These are phyloP conservation scores for Agrocybe chaxingu DNA, from an alignment of 768 basidiomycete species.

Conservation along the genomic window DNA sequence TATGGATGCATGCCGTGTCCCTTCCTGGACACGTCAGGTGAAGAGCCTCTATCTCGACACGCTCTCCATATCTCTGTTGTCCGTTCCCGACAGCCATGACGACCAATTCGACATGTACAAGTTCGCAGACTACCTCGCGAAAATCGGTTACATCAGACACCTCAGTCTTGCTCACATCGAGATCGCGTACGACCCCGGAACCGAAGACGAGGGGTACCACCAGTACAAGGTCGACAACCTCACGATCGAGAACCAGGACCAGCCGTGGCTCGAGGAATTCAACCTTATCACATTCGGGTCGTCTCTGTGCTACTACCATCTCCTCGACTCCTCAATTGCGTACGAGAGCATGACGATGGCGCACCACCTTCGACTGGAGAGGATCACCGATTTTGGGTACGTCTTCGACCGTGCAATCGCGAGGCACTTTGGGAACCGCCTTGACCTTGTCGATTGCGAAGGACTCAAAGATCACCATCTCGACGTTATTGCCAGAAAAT, in stretches of 20 bases:
- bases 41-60: not conserved
- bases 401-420: not conserved
- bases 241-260: not conserved
- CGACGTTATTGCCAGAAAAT: not conserved
- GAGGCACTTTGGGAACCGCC: slow-evolving; percentile 1
- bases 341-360: not conserved
- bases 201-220: not conserved
- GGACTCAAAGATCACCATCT: not conserved
- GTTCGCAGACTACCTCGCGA: not conserved
- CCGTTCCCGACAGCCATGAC: not conserved
- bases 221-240: not conserved
- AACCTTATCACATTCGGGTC: not conserved
- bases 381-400: not conserved
- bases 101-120: not conserved
- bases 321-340: not conserved
- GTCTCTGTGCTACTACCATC: slow-evolving; percentile 1
- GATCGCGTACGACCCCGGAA: not conserved
- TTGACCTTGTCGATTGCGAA: slow-evolving; percentile 2
- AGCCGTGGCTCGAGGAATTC: not conserved
- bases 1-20: not conserved
- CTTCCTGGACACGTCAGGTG: not conserved
- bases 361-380: slow-evolving; percentile 5
- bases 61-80: slow-evolving; percentile 1
- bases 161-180: not conserved
- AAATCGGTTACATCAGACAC: not conserved